Evolutionary conservation across 768 basidiomycete species (phyloP).

Genomic region (Suillus lakei): DNA sequence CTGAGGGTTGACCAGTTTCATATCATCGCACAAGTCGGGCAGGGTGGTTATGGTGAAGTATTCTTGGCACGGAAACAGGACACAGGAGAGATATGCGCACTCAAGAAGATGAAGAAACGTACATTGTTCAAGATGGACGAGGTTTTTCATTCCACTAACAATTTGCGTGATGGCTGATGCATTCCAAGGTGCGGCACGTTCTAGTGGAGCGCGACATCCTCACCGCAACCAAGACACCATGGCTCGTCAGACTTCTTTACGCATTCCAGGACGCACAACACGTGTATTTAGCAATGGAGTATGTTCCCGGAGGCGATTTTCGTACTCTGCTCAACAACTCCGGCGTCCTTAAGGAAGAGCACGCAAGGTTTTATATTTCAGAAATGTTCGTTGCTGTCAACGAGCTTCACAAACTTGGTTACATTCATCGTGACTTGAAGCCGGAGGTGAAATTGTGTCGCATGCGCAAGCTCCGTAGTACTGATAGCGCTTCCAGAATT

Average conservation of each 20-base stretch:
- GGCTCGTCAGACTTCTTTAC: slow-evolving; percentile 93
- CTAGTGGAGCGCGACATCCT: slow-evolving; percentile 97
- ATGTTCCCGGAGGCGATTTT: slow-evolving; percentile 98
- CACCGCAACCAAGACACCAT: slow-evolving; percentile 96
- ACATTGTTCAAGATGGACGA: slow-evolving; percentile 99
- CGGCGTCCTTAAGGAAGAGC: slow-evolving; percentile 96
- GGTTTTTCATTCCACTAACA: slow-evolving; percentile 45
- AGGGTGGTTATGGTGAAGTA: slow-evolving; percentile 98
- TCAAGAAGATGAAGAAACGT: slow-evolving; percentile 97
- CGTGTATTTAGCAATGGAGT: slow-evolving; percentile 99
- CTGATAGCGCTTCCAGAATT: slow-evolving; percentile 64
- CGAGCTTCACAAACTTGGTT: slow-evolving; percentile 95
- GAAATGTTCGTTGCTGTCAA: slow-evolving; percentile 97
- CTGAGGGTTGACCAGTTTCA: slow-evolving; percentile 94
- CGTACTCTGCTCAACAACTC: slow-evolving; percentile 97
- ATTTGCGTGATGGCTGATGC: slow-evolving; percentile 5
- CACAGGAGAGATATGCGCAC: slow-evolving; percentile 93
- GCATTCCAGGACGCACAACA: slow-evolving; percentile 93
- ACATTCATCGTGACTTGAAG: slow-evolving; percentile 97
- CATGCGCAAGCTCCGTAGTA: background rate
- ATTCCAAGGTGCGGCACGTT: slow-evolving; percentile 86
- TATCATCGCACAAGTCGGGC: slow-evolving; percentile 98
- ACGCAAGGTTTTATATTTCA: slow-evolving; percentile 94
- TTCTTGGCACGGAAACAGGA: slow-evolving; percentile 95
- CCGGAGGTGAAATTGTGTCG: slow-evolving; percentile 73